Conservation (phyloP, 345 rosid genomes). For the Pistacia vera region DNA sequence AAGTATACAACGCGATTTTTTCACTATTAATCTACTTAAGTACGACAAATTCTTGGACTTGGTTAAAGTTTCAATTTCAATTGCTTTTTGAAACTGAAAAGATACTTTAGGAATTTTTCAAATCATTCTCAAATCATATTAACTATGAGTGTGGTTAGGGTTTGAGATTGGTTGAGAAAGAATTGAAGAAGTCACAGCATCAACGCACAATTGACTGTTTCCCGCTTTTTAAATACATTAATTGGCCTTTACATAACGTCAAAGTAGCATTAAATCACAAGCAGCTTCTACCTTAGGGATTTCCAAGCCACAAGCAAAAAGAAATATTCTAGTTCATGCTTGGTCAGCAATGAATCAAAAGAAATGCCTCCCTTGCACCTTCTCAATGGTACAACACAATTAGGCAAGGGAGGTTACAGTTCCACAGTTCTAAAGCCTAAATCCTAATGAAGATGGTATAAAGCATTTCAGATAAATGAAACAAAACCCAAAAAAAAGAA, state of each 20-base stretch:
- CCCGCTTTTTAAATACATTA: conserved; percentile 11
- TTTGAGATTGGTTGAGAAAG: conserved; percentile 6
- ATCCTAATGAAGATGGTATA: not conserved
- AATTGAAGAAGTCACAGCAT: too few relatives aligned
- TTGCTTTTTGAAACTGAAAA: conserved; percentile 1
- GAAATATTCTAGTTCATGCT: too few relatives aligned
- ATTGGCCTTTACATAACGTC: conserved; percentile 6
- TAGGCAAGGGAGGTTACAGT: not conserved
- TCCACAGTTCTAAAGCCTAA: not conserved
- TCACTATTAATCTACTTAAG: not conserved
- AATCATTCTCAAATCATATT: not conserved
- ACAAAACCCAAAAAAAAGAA: not conserved
- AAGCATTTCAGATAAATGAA: not conserved
- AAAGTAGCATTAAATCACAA: not conserved
- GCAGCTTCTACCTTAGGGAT: too few relatives aligned
- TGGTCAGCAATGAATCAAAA: not conserved
- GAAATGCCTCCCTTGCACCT: not conserved
- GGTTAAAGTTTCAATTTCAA: conserved; percentile 1
- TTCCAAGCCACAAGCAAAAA: too few relatives aligned
- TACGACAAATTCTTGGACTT: conserved; percentile 5
- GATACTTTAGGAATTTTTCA: not conserved
- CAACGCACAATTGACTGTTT: conserved; percentile 27
- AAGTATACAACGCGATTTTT: not conserved
- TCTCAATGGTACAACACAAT: not conserved
- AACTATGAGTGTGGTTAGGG: conserved; percentile 16